Evolutionary conservation across 345 rosid species (phyloP).

Genomic region (Angophora floribunda): DNA sequence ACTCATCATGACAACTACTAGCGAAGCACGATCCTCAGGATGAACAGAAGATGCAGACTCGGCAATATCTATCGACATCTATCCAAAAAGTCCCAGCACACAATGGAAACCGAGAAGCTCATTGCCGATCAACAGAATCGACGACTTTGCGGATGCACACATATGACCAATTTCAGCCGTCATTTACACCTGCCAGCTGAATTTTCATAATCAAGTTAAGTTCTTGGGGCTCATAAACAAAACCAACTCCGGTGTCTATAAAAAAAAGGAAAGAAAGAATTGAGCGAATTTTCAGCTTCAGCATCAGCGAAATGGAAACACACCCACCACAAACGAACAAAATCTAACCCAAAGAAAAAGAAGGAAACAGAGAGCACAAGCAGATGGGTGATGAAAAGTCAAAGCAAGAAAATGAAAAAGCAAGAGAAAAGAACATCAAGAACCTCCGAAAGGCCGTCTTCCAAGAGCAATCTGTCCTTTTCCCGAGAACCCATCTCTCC

Average conservation of each 20-base stretch:
- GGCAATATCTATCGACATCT: not conserved
- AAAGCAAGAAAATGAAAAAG: not conserved
- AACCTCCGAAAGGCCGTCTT: not conserved
- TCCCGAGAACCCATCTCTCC: slow-evolving; percentile 43
- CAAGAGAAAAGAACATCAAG: not conserved
- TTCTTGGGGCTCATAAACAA: not conserved
- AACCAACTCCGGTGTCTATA: not conserved
- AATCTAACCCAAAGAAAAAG: not conserved
- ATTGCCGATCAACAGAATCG: not conserved
- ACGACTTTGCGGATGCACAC: not conserved
- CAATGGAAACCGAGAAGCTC: not conserved
- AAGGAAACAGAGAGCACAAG: not conserved
- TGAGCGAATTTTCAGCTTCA: not conserved
- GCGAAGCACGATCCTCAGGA: not conserved
- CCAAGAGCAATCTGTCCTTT: slow-evolving; percentile 15
- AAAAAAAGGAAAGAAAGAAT: not conserved
- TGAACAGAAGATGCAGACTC: not conserved
- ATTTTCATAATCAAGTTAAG: not conserved
- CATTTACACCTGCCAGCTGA: not conserved
- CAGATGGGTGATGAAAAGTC: not conserved
- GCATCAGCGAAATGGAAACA: not conserved
- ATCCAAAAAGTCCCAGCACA: not conserved
- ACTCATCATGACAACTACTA: not conserved
- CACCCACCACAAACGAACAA: not conserved
- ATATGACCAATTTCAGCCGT: not conserved